Percentiles rank a stretch among this genome's conserved stretches.
phyloP scores from a whole-genome alignment of 2,329 filamentous ascomycete genomes.

The Scedosporium aurantiacum region DNA sequence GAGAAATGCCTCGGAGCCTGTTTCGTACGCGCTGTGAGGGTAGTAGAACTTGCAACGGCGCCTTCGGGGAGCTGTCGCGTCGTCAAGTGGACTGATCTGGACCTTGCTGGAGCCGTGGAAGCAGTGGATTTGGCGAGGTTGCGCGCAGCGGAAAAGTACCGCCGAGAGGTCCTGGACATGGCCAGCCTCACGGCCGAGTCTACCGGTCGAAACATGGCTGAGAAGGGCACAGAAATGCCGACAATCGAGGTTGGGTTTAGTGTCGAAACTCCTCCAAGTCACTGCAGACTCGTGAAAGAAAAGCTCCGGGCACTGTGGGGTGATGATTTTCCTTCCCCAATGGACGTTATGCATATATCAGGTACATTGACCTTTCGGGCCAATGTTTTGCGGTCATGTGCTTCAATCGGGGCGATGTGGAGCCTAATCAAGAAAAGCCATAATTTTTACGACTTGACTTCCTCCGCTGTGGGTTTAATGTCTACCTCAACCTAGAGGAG shows the following conservation, averaged over 20 bases:
- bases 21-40: neutral
- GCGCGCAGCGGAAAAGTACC: conserved; percentile 1
- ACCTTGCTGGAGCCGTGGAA: neutral
- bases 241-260: neutral
- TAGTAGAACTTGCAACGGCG: neutral
- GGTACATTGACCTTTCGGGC: neutral
- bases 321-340: neutral
- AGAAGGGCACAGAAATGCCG: neutral
- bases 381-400: neutral
- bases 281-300: neutral
- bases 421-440: neutral
- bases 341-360: neutral
- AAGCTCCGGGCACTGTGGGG: neutral
- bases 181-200: conserved; percentile 11
- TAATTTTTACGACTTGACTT: neutral
- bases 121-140: neutral
- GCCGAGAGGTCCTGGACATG: conserved; percentile 8
- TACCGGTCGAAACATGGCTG: conserved; percentile 9
- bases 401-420: neutral
- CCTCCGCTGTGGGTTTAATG: neutral
- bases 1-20: neutral
- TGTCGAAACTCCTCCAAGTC: neutral
- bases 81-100: neutral
- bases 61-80: neutral
- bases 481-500: neutral